Conservation (phyloP, 371 early-diverging fungal species). For the Apophysomyces trapeziformis region DNA sequence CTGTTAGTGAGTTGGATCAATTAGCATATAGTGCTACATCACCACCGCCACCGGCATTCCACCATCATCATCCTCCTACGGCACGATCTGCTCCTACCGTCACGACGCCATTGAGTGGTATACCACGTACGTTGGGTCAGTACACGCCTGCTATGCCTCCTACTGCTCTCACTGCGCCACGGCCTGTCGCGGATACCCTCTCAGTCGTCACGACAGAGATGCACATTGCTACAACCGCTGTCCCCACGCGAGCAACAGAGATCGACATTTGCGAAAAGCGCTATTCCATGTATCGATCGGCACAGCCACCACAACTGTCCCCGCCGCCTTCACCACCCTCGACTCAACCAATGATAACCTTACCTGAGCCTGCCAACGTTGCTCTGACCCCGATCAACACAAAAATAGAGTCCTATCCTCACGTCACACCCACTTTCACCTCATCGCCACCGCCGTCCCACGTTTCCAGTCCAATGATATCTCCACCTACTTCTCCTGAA, state of each 20-base stretch:
- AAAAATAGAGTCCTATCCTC: not conserved
- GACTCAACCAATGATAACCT: not conserved
- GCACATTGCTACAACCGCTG: conserved; percentile 2
- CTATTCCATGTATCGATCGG: conserved; percentile 28
- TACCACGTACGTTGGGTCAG: conserved; percentile 8
- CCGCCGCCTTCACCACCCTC: conserved; percentile 22
- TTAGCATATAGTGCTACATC: conserved; percentile 33
- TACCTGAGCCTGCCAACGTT: not conserved
- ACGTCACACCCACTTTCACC: not conserved
- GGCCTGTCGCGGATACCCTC: conserved; percentile 23
- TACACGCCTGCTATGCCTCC: conserved; percentile 23
- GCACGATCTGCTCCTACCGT: not conserved
- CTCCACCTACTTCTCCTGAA: conserved; percentile 5
- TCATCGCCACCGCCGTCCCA: not conserved
- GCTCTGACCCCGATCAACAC: not conserved
- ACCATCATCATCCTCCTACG: not conserved
- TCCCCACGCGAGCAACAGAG: conserved; percentile 23
- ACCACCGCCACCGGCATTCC: not conserved
- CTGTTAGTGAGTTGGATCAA: conserved; percentile 42
- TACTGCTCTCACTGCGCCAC: conserved; percentile 21
- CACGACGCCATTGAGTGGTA: not conserved
- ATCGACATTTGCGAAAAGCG: conserved; percentile 35
- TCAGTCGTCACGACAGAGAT: conserved; percentile 25
- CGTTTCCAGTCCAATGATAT: not conserved
- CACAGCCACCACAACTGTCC: conserved; percentile 22